Evolutionary conservation across 2,329 filamentous ascomycete genomes (phyloP), one percentile per base, ranked within the genome.

Genomic region (Fulvia fulva): DNA sequence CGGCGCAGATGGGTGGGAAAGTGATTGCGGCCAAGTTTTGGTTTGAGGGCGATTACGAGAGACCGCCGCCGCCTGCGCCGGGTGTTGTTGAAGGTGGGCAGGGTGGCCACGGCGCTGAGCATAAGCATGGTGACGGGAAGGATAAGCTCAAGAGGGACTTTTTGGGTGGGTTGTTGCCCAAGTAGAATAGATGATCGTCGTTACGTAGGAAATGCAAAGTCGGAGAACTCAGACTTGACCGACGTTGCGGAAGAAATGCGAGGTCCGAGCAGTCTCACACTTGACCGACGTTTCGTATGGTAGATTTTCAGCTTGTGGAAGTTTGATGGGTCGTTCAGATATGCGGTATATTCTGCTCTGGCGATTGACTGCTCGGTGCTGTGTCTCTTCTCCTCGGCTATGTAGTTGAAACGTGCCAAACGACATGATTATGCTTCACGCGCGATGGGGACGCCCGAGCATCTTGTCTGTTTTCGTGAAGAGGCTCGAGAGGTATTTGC

Each of bases 1-100:
- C 47, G 14, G 49, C 55, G 1, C 37, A 52, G 19, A 22, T 57
- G 6, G 55, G 55, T 11, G 55, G 55, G 1, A 53, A 57, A 22
- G 55, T 57, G 1, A 53, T 57, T 21, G 49, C 50, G 7, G 55
- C 49, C 16, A 53, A 51, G 43, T 57, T 57, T 21, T 57, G 50
- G 37, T 51, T 57, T 23, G 55, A 57, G 21, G 30, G 37, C 25
- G 28, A 53, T 12, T 34, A 53, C 19, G 50, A 52, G 34, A 52
- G 49, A 23, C 47, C 47, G 3, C 23, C 47, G n/a, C 26, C 47
- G 12, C 47, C 25, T 30, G 22, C 26, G 6, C 47, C 47, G 11
- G 25, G 21, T 41, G 16, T 41, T 7, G 37, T 41, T 7, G 14
- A 41, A n/a, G 37, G 37, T n/a, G 37, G 37, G 5, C 37, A 41